Conservation (phyloP, 805 yeast species). For the Saccharomyces paradoxus region DNA sequence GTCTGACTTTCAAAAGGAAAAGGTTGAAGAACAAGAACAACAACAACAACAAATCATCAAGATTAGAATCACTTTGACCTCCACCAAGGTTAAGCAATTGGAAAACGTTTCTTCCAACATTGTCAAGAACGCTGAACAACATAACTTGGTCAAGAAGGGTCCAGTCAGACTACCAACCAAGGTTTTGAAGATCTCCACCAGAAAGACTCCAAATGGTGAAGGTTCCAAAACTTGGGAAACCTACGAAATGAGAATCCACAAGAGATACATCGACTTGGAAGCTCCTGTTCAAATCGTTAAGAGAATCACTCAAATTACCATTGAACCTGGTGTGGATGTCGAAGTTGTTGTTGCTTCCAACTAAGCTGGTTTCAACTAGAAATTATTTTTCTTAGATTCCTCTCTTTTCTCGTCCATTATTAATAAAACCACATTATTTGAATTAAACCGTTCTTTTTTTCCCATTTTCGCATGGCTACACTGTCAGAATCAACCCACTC, state of each 20-base stretch:
- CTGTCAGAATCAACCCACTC: conserved; percentile 26
- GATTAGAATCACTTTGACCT: conserved; percentile 98
- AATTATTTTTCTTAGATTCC: not conserved
- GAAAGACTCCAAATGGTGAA: conserved; percentile 99
- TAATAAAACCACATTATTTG: not conserved
- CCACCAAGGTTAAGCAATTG: conserved; percentile 96
- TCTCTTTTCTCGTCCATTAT: not conserved
- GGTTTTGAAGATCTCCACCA: conserved; percentile 95
- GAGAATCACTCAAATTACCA: conserved; percentile 94
- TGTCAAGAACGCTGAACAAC: conserved; percentile 75
- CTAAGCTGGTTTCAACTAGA: conserved; percentile 7
- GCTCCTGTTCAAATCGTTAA: conserved; percentile 91
- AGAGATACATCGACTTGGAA: conserved; percentile 97
- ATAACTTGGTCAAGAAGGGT: conserved; percentile 88
- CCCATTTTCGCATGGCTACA: not conserved
- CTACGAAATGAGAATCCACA: conserved; percentile 99
- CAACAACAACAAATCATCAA: conserved; percentile 80
- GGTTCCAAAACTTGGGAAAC: conserved; percentile 99
- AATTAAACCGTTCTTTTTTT: not conserved
- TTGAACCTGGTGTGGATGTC: conserved; percentile 99
- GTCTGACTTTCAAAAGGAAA: conserved; percentile 82
- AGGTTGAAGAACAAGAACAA: conserved; percentile 73
- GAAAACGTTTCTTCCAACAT: conserved; percentile 93
- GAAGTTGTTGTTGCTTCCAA: conserved; percentile 71
- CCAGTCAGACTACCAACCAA: conserved; percentile 99